These are phyloP conservation scores for Schizochytrium sp. DNA, from an alignment of 108 stramenopile species.

Conservation along the genomic window DNA sequence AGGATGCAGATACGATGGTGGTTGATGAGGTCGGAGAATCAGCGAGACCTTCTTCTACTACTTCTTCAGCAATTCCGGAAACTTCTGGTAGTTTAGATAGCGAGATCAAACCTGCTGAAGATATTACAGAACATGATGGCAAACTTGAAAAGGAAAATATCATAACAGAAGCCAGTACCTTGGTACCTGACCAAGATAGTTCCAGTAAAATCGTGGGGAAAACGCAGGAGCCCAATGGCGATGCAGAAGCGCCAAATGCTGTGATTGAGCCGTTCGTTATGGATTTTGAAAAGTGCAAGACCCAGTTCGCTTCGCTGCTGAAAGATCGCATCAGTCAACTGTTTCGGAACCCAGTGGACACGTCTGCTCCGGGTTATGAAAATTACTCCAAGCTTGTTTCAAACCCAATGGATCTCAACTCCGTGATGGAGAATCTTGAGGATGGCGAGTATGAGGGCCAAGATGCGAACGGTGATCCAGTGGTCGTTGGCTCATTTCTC, in stretches of 20 bases:
- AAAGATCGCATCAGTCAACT: slow-evolving; percentile 34
- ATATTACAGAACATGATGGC: too few species aligned
- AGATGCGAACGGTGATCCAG: neutral
- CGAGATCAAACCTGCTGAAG: too few species aligned
- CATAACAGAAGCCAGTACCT: too few species aligned
- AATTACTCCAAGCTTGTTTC: neutral
- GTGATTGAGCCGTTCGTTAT: neutral
- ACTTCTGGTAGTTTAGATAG: too few species aligned
- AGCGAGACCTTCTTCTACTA: too few species aligned
- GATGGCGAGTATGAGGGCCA: neutral
- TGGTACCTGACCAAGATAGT: too few species aligned
- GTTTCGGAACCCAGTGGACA: neutral
- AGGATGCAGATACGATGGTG: too few species aligned
- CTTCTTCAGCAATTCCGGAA: too few species aligned
- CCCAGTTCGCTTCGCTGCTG: neutral
- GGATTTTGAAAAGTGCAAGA: neutral
- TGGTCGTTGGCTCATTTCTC: neutral
- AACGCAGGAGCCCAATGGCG: too few species aligned
- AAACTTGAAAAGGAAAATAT: too few species aligned
- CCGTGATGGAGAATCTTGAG: neutral
- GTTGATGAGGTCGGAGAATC: too few species aligned
- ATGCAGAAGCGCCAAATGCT: neutral
- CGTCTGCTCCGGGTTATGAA: neutral
- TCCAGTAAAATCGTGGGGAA: too few species aligned
- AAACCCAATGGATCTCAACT: slow-evolving; percentile 15